These are phyloP conservation scores for Xylaria nigripes DNA, from an alignment of 495 filamentous ascomycete species.

Conservation along the genomic window DNA sequence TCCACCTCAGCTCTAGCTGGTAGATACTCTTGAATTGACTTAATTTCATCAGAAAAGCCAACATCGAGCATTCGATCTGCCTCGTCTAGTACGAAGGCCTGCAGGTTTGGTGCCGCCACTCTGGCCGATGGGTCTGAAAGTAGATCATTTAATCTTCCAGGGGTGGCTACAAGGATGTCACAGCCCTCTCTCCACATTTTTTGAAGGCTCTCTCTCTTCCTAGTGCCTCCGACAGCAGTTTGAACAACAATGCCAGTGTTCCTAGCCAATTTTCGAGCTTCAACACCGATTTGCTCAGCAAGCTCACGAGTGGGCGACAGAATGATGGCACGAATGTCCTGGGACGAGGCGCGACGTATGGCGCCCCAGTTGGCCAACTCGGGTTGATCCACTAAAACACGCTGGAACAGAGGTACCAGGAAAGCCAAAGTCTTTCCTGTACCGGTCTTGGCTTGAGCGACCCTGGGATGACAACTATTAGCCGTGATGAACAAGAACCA, in stretches of 20 bases:
- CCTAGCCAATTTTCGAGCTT: slow-evolving; percentile 62
- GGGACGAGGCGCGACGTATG: slow-evolving; percentile 28
- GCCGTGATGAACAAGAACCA: slow-evolving; percentile 1
- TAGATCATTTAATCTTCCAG: slow-evolving; percentile 80
- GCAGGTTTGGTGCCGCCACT: slow-evolving; percentile 64
- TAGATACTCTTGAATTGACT: slow-evolving; percentile 56
- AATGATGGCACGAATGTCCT: slow-evolving; percentile 80
- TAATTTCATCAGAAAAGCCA: slow-evolving; percentile 75
- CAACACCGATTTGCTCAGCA: slow-evolving; percentile 85
- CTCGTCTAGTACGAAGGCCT: slow-evolving; percentile 84
- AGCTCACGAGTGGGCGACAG: slow-evolving; percentile 93
- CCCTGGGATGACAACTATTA: slow-evolving; percentile 38
- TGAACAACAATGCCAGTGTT: slow-evolving; percentile 69
- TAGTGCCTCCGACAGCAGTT: slow-evolving; percentile 80
- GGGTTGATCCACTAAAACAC: slow-evolving; percentile 55
- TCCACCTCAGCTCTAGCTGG: slow-evolving; percentile 51
- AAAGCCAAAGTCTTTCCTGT: slow-evolving; percentile 86
- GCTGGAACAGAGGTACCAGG: slow-evolving; percentile 67
- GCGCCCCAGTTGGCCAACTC: slow-evolving; percentile 29
- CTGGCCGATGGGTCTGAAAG: slow-evolving; percentile 57
- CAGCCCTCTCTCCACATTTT: slow-evolving; percentile 67
- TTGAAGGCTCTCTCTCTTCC: slow-evolving; percentile 54
- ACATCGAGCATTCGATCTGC: slow-evolving; percentile 87
- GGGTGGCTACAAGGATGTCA: slow-evolving; percentile 84
- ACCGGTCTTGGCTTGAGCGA: slow-evolving; percentile 83